Evolutionary conservation across 2,329 filamentous ascomycete species (phyloP), one percentile per base, ranked within the genome.

Genomic region (Monilinia vaccinii-corymbosi): DNA sequence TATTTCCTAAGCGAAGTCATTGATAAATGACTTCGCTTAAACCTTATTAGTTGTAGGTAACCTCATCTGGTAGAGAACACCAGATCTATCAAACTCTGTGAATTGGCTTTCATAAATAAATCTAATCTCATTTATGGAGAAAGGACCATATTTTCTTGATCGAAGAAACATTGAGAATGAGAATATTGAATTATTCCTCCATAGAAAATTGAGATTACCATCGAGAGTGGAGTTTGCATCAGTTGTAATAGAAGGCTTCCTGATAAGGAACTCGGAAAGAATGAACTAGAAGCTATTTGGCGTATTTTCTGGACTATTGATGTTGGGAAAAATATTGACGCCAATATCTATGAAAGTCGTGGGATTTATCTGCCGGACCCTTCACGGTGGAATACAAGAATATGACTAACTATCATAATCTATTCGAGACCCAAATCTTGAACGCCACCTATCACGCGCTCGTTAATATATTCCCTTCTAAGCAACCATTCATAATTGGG

Each of bases 381-480:
- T n/a, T n/a, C 77, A 81, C 49, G 87, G 89, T 66, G 89, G 88
- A 4, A 77, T 83, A 1, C 72, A 82, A 45, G 87, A 95, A 70
- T 96, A 96, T 69, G 89, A 95, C 70, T 83, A 89, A n/a, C n/a
- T n/a, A n/a, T 31, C 91, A 96, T 77, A 94, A 89, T 69, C 74
- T 94, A 1, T 93, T 80, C 68, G 89, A 89, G 0, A 80, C 88
- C 67, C 84, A 87, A 71, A 88, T 92, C 65, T 77, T 91, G 60
- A 87, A 88, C 62, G 87, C 88, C 11, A 94, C 90, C 0, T 90
- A 91, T 31, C 63, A 70, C 18, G 66, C 64, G 1, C 64, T 69
- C 3, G 64, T 69, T 6, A 55, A 60, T 14, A 51, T 70, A 3
- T 68, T 62, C 32, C 83, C 87, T 0, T 78, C 75, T 16, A 88